Base-by-base conservation (phyloP, 176 grass and related monocot genomes). In the Hyparrhenia diplandra region DNA sequence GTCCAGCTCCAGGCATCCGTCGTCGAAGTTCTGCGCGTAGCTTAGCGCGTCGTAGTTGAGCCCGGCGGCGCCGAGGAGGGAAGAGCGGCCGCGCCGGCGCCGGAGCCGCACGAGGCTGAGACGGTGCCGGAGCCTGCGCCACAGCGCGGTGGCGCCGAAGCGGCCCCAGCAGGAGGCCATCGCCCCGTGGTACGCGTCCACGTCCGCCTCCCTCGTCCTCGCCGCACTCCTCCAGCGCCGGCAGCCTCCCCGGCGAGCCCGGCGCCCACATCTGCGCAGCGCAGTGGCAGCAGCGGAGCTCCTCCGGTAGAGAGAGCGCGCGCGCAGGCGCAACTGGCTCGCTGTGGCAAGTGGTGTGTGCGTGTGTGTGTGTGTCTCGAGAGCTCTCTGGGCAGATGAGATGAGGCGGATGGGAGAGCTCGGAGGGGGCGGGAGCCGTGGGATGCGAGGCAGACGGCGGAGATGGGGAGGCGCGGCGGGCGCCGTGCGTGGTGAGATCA, bases 21-120 rank as follows among this genome's bases (percentile, higher is more conserved):
- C 74, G 29, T 94, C 89, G 76, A 94, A 94, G 86, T 94, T 94
- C 75, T 91, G 86, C 64, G 92, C 83, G 78, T 94, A 94, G 86
- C 92, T 94, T 63, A 91, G 86, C 58, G 89, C 86, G 85, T 94
- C 92, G 78, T 94, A 94, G 87, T 91, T 94, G 57, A 91, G 86
- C 62, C 49, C 49, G 49, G 85, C 49, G 18, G 64, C 84, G 39
- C 80, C 77, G 52, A 88, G 81, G 71, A 91, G 39, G 80, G 86
- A 85, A 20, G 86, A 88, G 40, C 74, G 83, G 61, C 64, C 80
- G 80, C 73, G 88, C 62, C 83, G 86, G 27, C 59, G 41, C 68
- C 45, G 13, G 21, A 77, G 85, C 36, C 84, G 79, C 83, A 59
- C 73, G 13, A 78, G 46, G 74, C 59, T 67, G 37, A 88, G 68